Conservation (phyloP, 1,284 basidiomycete genomes). For the Fomes fomentarius region DNA sequence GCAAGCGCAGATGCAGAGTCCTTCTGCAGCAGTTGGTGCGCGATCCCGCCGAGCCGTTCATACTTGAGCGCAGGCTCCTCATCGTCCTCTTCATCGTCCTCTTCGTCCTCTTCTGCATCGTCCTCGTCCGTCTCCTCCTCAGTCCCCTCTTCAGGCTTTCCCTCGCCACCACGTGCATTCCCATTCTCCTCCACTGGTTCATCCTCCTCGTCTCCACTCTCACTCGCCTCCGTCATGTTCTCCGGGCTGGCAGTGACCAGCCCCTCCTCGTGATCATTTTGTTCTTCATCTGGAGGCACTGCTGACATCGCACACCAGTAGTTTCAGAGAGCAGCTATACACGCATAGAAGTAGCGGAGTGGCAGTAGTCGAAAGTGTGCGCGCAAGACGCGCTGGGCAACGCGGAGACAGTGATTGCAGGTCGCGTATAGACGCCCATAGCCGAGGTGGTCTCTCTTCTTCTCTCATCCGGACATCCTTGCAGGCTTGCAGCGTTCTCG, state of each 20-base stretch:
- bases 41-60: conserved; percentile 74
- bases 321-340: no score
- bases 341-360: conserved; percentile 9
- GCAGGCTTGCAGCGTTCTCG: no score
- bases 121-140: conserved; percentile 35
- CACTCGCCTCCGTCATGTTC: conserved; percentile 19
- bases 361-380: neutral
- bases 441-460: no score
- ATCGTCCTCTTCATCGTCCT: conserved; percentile 66
- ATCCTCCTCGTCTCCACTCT: conserved; percentile 10
- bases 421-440: conserved; percentile 6
- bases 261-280: conserved; percentile 8
- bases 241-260: conserved; percentile 26
- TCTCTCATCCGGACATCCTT: no score
- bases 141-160: conserved; percentile 16
- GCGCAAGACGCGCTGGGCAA: neutral
- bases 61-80: conserved; percentile 93
- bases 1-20: conserved; percentile 87
- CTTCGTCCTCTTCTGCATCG: conserved; percentile 52
- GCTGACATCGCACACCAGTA: conserved; percentile 16
- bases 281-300: conserved; percentile 9
- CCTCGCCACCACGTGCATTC: neutral
- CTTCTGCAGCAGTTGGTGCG: conserved; percentile 83
- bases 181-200: conserved; percentile 1
- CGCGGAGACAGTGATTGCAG: no score